Evolutionary conservation across 1,284 basidiomycete species (phyloP).

Genomic region (Xerocomus minutiporus): DNA sequence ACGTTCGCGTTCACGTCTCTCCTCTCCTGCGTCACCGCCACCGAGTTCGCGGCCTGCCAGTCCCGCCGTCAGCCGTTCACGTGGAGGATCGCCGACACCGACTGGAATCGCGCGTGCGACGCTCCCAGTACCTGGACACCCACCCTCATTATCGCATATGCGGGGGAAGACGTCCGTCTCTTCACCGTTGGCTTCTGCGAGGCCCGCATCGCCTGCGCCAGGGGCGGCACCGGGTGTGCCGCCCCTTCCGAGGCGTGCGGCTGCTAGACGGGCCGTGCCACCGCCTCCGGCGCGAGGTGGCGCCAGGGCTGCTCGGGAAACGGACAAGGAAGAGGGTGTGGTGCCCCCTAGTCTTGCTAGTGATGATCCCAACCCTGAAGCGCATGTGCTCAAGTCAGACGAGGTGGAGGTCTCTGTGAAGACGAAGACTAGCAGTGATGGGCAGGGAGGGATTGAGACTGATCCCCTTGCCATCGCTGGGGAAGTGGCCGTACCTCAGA

Average conservation of each 20-base stretch:
- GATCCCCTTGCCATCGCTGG: not conserved
- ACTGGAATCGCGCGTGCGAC: not conserved
- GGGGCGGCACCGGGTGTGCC: constrained; percentile 15
- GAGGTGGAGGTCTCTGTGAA: constrained; percentile 3
- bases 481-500: not conserved
- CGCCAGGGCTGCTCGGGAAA: constrained; percentile 1
- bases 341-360: not conserved
- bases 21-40: constrained; percentile 22
- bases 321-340: constrained; percentile 2
- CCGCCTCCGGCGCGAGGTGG: constrained; percentile 9
- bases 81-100: constrained; percentile 21
- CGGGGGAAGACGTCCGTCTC: constrained; percentile 18
- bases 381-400: not conserved
- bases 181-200: constrained; percentile 21
- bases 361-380: not conserved
- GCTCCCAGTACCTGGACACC: constrained; percentile 9
- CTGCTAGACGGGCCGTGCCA: constrained; percentile 28
- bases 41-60: constrained; percentile 22
- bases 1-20: constrained; percentile 25
- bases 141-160: constrained; percentile 9
- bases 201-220: constrained; percentile 21
- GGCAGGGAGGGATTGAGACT: not conserved
- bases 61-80: constrained; percentile 24
- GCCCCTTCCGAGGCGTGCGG: constrained; percentile 27
- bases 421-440: not conserved